Evolutionary conservation across 1,284 basidiomycete genomes (phyloP).

Genomic region (Malassezia vespertilionis): DNA sequence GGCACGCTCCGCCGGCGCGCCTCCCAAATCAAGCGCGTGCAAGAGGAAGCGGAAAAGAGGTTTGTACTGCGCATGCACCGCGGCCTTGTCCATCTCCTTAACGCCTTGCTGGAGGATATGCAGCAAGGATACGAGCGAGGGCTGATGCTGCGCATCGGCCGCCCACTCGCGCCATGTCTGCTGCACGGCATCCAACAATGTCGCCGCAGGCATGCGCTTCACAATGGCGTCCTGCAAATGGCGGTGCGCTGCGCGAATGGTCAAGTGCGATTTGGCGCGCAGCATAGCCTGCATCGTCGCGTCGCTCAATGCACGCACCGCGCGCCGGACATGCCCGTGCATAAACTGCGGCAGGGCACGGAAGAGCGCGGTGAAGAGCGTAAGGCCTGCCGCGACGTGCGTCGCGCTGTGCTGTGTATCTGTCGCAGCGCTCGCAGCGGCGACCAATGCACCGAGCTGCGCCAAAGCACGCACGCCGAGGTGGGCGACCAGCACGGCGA

Average conservation of each 20-base stretch:
- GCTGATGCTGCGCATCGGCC: background rate
- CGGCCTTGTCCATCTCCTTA: conserved; percentile 26
- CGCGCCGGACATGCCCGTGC: conserved; percentile 23
- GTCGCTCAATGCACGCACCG: conserved; percentile 22
- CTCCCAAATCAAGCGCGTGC: conserved; percentile 59
- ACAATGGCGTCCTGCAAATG: conserved; percentile 13
- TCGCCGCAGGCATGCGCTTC: conserved; percentile 13
- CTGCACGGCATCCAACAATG: conserved; percentile 6
- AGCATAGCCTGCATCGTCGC: conserved; percentile 17
- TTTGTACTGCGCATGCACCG: conserved; percentile 61
- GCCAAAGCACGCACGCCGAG: conserved; percentile 42
- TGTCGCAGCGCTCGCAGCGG: conserved; percentile 8
- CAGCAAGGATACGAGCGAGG: conserved; percentile 16
- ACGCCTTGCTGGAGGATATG: conserved; percentile 33
- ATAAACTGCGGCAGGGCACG: conserved; percentile 39
- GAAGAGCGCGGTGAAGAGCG: conserved; percentile 30
- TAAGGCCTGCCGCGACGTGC: conserved; percentile 21
- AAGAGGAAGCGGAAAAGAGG: conserved; percentile 70
- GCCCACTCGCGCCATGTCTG: conserved; percentile 6
- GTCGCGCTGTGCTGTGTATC: conserved; percentile 5
- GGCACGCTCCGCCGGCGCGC: conserved; percentile 47
- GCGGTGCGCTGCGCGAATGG: conserved; percentile 2
- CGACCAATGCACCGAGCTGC: conserved; percentile 31
- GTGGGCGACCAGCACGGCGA: conserved; percentile 23
- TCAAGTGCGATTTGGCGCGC: too few relatives aligned